Percentiles rank a stretch among this genome's conserved stretches.
Conservation (phyloP, 352 stramenopile genomes). For the Phytopythium boreale region DNA sequence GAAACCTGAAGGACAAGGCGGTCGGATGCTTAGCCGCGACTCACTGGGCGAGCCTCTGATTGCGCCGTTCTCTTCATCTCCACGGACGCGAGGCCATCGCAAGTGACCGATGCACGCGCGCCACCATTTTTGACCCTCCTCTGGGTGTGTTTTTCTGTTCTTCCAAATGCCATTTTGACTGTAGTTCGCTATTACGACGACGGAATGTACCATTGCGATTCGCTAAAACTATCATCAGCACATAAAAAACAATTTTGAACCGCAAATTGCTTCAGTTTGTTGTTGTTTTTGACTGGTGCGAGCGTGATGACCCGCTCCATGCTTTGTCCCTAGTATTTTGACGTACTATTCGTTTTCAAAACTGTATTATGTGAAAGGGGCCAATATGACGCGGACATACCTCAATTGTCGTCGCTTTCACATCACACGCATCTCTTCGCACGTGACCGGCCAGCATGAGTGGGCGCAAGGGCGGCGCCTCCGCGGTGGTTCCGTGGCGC, state of each 20-base stretch:
- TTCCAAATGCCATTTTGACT: not conserved
- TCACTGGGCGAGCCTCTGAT: not conserved
- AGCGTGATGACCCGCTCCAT: not conserved
- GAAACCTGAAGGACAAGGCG: conserved; percentile 30
- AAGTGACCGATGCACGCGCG: not conserved
- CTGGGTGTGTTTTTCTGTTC: not conserved
- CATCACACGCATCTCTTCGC: not conserved
- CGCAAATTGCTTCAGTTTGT: not conserved
- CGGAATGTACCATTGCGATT: not conserved
- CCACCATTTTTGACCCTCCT: not conserved
- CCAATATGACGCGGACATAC: not conserved
- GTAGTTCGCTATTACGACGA: not conserved
- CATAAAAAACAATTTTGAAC: not conserved
- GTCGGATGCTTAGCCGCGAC: not conserved
- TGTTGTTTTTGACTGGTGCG: conserved; percentile 2
- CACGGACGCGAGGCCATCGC: no score
- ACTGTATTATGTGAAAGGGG: not conserved
- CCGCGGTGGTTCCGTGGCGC: conserved; percentile 39
- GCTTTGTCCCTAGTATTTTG: not conserved
- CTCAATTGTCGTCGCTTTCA: no score
- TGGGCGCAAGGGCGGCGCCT: conserved; percentile 31
- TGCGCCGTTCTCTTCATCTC: no score
- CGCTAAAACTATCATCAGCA: not conserved
- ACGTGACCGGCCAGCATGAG: conserved; percentile 24
- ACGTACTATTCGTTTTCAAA: not conserved